Evolutionary conservation across 805 yeast genomes (phyloP).

Genomic region (Lipomyces yamadae): DNA sequence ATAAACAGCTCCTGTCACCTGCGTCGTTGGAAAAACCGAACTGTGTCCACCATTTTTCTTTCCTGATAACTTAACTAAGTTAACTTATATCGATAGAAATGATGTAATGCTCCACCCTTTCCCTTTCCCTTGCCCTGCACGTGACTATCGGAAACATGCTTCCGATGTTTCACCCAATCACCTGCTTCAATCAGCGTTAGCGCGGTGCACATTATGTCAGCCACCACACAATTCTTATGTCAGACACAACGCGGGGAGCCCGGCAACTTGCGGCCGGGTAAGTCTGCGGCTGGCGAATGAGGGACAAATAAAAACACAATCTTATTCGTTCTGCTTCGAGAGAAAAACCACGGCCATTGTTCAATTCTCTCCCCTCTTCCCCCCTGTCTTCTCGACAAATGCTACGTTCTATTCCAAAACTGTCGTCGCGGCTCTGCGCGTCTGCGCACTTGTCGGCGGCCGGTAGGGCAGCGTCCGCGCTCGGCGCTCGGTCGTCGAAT

Average conservation of each 20-base stretch:
- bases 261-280: conserved; percentile 8
- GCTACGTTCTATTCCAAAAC: conserved; percentile 36
- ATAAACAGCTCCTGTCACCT: too few relatives aligned
- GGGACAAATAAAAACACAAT: not conserved
- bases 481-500: conserved; percentile 2
- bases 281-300: conserved; percentile 3
- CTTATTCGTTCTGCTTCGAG: not conserved
- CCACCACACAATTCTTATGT: not conserved
- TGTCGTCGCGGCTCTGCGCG: conserved; percentile 30
- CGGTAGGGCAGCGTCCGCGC: conserved; percentile 19
- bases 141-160: not conserved
- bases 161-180: not conserved
- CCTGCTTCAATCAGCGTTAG: not conserved
- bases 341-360: not conserved
- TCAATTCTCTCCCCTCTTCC: not conserved
- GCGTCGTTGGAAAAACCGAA: too few relatives aligned
- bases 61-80: too few relatives aligned
- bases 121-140: too few relatives aligned
- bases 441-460: conserved; percentile 18
- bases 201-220: not conserved
- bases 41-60: too few relatives aligned
- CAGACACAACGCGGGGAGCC: not conserved
- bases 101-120: too few relatives aligned
- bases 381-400: conserved; percentile 9
- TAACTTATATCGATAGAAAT: too few relatives aligned